Evolutionary conservation across 306 rosid species (phyloP).

Genomic region (Cucurbita ficifolia): DNA sequence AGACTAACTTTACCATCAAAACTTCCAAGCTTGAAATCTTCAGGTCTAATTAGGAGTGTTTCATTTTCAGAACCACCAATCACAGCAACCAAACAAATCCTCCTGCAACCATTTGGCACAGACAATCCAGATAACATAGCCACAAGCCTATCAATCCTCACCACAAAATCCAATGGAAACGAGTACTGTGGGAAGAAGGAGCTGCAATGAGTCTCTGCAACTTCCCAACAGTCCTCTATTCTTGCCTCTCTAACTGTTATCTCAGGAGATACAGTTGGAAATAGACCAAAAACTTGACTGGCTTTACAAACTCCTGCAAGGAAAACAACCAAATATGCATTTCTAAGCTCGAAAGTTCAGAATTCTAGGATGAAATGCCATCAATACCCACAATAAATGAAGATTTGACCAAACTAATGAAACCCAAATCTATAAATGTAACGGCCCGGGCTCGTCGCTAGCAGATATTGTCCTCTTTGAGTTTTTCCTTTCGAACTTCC

Average conservation of each 20-base stretch:
- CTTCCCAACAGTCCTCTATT: conserved; percentile 96
- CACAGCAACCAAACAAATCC: conserved; percentile 82
- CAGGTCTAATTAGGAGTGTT: conserved; percentile 41
- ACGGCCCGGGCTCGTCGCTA: too few relatives aligned
- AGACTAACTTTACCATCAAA: conserved; percentile 68
- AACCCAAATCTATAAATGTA: not conserved
- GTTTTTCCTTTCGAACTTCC: too few relatives aligned
- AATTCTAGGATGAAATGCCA: not conserved
- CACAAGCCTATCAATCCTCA: conserved; percentile 74
- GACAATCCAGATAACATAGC: conserved; percentile 80
- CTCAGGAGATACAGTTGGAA: conserved; percentile 61
- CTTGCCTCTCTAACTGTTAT: conserved; percentile 83
- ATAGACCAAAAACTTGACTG: conserved; percentile 73
- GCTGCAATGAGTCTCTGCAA: conserved; percentile 99
- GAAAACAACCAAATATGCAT: not conserved
- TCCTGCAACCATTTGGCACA: conserved; percentile 61
- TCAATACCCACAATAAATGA: not conserved
- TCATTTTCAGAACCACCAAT: conserved; percentile 48
- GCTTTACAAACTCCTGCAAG: conserved; percentile 66
- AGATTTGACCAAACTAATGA: not conserved
- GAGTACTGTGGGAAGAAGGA: conserved; percentile 83
- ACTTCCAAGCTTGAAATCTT: conserved; percentile 56
- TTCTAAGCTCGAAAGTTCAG: not conserved
- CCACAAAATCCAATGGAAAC: conserved; percentile 76
- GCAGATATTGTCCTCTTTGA: too few relatives aligned